A percentile compares a stretch with the other conserved stretches of the same genome.
phyloP scores from a whole-genome alignment of 1,139 yeast genomes.

The Blastobotrys illinoisensis region DNA sequence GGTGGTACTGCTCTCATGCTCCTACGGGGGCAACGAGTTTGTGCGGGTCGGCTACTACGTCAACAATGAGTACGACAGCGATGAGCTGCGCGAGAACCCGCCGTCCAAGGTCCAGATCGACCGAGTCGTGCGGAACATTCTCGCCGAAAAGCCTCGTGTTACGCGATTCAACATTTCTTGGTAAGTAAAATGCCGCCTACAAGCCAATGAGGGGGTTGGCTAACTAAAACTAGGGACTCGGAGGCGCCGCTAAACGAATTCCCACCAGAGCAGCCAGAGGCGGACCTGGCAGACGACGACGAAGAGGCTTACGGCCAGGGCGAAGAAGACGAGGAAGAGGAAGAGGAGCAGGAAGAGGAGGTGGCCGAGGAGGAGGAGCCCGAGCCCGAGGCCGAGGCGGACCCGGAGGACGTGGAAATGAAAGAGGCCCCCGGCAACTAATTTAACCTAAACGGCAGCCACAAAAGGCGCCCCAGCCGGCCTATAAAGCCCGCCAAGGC shows the following conservation, averaged over 20 bases:
- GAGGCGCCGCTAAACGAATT: constrained; percentile 56
- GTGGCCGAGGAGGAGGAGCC: constrained; percentile 22
- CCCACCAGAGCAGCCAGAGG: constrained; percentile 71
- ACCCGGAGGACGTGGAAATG: constrained; percentile 22
- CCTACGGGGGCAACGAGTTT: constrained; percentile 89
- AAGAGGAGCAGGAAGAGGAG: constrained; percentile 33
- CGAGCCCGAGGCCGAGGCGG: constrained; percentile 17
- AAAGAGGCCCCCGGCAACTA: background rate
- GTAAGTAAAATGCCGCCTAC: constrained; percentile 42
- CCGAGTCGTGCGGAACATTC: constrained; percentile 85
- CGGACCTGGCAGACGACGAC: constrained; percentile 42
- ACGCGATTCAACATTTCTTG: constrained; percentile 94
- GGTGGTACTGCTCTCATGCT: constrained; percentile 84
- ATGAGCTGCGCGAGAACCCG: constrained; percentile 88
- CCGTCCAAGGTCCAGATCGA: constrained; percentile 93
- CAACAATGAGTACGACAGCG: constrained; percentile 91
- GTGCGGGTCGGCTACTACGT: constrained; percentile 97
- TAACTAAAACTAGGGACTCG: too few relatives aligned
- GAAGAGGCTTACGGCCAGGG: constrained; percentile 36
- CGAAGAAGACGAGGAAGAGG: constrained; percentile 34
- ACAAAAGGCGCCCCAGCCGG: background rate
- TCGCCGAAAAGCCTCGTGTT: constrained; percentile 97
- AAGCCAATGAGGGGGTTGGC: constrained; percentile 38
- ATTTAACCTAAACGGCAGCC: background rate
- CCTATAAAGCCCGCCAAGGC: constrained; percentile 8